Evolutionary conservation across 208 protist species (phyloP).

Genomic region (Leishmania aethiopica): DNA sequence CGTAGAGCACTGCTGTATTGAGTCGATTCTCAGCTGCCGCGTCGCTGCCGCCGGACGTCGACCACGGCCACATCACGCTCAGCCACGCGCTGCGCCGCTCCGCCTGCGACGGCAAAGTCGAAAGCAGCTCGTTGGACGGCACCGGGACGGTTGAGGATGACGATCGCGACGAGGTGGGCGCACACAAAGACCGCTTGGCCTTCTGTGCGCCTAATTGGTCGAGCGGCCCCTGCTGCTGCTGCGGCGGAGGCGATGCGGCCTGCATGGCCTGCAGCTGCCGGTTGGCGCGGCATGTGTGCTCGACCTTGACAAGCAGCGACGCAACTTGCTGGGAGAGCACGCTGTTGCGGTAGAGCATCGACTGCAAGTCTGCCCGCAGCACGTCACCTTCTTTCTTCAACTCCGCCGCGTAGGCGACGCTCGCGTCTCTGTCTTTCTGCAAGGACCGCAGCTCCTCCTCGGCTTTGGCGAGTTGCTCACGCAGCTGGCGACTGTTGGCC

Average conservation of each 20-base stretch:
- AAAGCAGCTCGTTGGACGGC: not conserved
- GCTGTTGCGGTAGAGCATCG: constrained; percentile 66
- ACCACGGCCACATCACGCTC: constrained; percentile 15
- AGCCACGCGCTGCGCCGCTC: constrained; percentile 22
- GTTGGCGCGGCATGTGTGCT: constrained; percentile 19
- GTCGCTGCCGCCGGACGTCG: not conserved
- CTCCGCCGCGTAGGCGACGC: constrained; percentile 30
- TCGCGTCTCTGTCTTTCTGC: constrained; percentile 12
- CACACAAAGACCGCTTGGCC: not conserved
- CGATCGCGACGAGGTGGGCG: not conserved
- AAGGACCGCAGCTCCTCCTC: constrained; percentile 14
- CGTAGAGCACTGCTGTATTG: constrained; percentile 16
- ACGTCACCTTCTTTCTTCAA: constrained; percentile 48
- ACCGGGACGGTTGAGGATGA: not conserved
- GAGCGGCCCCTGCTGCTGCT: not conserved
- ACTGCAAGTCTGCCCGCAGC: constrained; percentile 56
- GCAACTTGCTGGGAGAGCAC: constrained; percentile 78
- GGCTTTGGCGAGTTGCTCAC: constrained; percentile 29
- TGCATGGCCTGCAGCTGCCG: constrained; percentile 14
- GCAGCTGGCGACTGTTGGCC: constrained; percentile 21
- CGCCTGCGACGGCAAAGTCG: not conserved
- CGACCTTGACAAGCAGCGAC: constrained; percentile 63
- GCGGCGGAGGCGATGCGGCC: not conserved
- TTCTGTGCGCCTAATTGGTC: not conserved
- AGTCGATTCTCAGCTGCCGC: not conserved